Evolutionary conservation across 2,329 filamentous ascomycete species (phyloP), one percentile per base, ranked within the genome.

Genomic region (Mycosphaerelloides madeirae): DNA sequence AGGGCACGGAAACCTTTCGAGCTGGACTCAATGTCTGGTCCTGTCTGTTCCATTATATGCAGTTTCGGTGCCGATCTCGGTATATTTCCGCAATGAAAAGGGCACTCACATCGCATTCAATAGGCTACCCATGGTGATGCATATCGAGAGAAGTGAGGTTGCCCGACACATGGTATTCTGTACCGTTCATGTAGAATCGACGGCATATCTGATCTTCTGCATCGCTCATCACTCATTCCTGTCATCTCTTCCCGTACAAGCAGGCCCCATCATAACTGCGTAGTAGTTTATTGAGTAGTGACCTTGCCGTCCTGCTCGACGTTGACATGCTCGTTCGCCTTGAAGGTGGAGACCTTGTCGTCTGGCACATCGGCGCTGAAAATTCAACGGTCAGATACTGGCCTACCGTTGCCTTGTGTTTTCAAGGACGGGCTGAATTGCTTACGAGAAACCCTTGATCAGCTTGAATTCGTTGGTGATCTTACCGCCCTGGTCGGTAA

Each of bases 401-500:
- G 11, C n/a, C n/a, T n/a, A n/a, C n/a, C 9, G 22, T 9, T 9
- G 22, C 22, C 9, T 25, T 9, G 5, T 9, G 22, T 25, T 9
- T 28, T 29, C 19, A 28, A 28, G 12, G 9, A 3, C 18, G 29
- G 13, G 19, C 5, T 32, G 9, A 6, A 32, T 13, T 19, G 75
- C 86, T 57, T 81, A 96, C 91, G 86, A 83, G 74, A 96, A 96
- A 46, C 85, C 90, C 74, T 91, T 94, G 77, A 95, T 89, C 59
- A 95, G 70, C 49, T 72, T 83, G 75, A 87, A 95, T 66, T 93
- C 86, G 58, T 93, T 82, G 43, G 72, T 80, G 71, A 97, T 93
- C 68, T 80, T 81, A 65, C 89, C 91, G 63, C 91, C 91, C 65
- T 91, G 80, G 32, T 84, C 77, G 48, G 66, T 71, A 57, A 83